phyloP scores from a whole-genome alignment of 495 filamentous ascomycete genomes.

The Pseudoneurospora amorphoporcata region DNA sequence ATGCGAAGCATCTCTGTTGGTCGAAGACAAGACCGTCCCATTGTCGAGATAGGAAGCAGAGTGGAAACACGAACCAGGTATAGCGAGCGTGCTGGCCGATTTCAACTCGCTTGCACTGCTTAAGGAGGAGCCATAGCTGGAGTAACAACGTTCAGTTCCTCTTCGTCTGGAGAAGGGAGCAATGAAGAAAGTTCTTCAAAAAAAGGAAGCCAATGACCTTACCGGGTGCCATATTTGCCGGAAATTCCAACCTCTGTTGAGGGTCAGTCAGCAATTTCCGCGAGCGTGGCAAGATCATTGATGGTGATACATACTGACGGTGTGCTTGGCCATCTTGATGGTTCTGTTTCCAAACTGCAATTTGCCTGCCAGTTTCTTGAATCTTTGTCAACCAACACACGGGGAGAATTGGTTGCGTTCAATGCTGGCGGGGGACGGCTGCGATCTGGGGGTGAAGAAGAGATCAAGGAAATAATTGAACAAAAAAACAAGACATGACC shows the following conservation, averaged over 20 bases:
- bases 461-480: background rate
- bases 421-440: background rate
- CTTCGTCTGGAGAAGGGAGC: background rate
- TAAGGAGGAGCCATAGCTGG: conserved; percentile 89
- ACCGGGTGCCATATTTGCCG: conserved; percentile 11
- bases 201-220: background rate
- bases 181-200: background rate
- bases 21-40: background rate
- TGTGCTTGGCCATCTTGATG: conserved; percentile 9
- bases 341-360: background rate
- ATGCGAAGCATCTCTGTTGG: background rate
- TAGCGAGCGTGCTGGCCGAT: conserved; percentile 84
- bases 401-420: background rate
- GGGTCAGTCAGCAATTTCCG: background rate
- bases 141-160: background rate
- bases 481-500: background rate
- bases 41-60: background rate
- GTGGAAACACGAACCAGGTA: conserved; percentile 32
- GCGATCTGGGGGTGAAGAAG: background rate
- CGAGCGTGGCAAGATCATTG: background rate
- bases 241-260: conserved; percentile 11
- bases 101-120: conserved; percentile 97
- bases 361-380: background rate
- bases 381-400: background rate
- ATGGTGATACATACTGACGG: conserved; percentile 1